Evolutionary conservation across 1,284 basidiomycete species (phyloP).

Genomic region (Pulveroboletus ridleyi): DNA sequence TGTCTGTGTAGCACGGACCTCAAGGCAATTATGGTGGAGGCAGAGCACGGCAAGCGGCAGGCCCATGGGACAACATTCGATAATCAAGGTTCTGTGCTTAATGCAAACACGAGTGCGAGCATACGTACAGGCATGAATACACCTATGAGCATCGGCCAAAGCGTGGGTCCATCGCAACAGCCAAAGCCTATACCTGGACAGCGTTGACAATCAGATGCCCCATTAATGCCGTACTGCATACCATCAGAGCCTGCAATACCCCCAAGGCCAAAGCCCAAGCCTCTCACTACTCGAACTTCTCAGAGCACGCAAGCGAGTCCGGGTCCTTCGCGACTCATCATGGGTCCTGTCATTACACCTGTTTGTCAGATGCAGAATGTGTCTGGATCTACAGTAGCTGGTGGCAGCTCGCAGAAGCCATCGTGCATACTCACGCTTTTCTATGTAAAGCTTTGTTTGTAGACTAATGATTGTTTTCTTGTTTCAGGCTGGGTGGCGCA

Average conservation of each 20-base stretch:
- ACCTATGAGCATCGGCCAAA: background rate
- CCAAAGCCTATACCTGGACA: no score
- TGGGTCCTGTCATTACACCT: constrained; percentile 70
- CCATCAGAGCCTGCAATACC: no score
- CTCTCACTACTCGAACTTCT: constrained; percentile 1
- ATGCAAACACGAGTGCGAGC: background rate
- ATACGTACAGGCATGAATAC: background rate
- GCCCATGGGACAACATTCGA: constrained; percentile 9
- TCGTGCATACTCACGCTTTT: constrained; percentile 49
- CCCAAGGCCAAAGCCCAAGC: background rate
- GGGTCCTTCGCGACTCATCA: constrained; percentile 36
- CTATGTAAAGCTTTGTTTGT: background rate
- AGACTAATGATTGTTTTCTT: background rate
- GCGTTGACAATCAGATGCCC: no score
- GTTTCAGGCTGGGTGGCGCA: constrained; percentile 46
- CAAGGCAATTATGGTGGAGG: constrained; percentile 87
- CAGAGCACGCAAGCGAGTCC: constrained; percentile 18
- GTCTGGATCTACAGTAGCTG: constrained; percentile 33
- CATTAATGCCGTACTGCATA: no score
- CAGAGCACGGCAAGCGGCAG: constrained; percentile 45
- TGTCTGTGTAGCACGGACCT: constrained; percentile 69
- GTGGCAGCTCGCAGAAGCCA: constrained; percentile 42
- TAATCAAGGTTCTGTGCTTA: background rate
- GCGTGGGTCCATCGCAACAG: background rate
- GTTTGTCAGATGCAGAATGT: constrained; percentile 46